Conservation (phyloP, 345 rosid genomes). For the Murraya paniculata region DNA sequence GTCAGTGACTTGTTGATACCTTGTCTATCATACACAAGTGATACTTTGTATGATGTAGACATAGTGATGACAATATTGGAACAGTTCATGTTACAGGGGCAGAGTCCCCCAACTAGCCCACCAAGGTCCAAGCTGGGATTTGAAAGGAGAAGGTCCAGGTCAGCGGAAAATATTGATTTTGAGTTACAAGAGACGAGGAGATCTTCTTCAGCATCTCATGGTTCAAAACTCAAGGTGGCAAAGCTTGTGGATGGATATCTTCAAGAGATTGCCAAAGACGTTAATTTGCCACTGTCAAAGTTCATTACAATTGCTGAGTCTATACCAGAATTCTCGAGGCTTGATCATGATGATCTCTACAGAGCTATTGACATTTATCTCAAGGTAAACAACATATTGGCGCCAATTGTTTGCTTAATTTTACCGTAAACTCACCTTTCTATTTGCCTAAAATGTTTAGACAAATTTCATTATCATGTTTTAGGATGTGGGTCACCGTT, state of each 20-base stretch:
- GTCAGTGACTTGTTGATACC: slow-evolving; percentile 81
- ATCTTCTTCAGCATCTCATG: slow-evolving; percentile 94
- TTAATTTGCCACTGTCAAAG: slow-evolving; percentile 72
- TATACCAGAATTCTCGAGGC: slow-evolving; percentile 81
- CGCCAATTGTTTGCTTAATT: background rate
- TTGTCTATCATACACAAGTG: slow-evolving; percentile 40
- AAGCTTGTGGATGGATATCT: slow-evolving; percentile 89
- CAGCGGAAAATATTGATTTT: slow-evolving; percentile 77
- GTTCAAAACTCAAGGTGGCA: slow-evolving; percentile 92
- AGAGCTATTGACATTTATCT: slow-evolving; percentile 93
- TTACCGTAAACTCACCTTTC: slow-evolving; percentile 8
- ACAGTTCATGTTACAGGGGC: slow-evolving; percentile 83
- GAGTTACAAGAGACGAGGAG: slow-evolving; percentile 89
- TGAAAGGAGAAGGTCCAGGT: slow-evolving; percentile 88
- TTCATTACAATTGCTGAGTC: slow-evolving; percentile 75
- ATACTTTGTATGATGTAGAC: slow-evolving; percentile 68
- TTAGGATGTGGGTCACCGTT: slow-evolving; percentile 34
- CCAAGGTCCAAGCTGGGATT: slow-evolving; percentile 61
- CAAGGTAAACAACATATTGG: slow-evolving; percentile 55
- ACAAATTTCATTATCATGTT: slow-evolving; percentile 22
- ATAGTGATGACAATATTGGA: slow-evolving; percentile 71
- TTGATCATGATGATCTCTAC: slow-evolving; percentile 91
- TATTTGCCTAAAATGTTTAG: slow-evolving; percentile 7
- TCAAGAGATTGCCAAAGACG: slow-evolving; percentile 74
- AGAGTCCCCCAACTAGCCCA: slow-evolving; percentile 96